These are phyloP conservation scores for Saccharata proteae DNA, from an alignment of 2,329 filamentous ascomycete genomes.

Conservation along the genomic window DNA sequence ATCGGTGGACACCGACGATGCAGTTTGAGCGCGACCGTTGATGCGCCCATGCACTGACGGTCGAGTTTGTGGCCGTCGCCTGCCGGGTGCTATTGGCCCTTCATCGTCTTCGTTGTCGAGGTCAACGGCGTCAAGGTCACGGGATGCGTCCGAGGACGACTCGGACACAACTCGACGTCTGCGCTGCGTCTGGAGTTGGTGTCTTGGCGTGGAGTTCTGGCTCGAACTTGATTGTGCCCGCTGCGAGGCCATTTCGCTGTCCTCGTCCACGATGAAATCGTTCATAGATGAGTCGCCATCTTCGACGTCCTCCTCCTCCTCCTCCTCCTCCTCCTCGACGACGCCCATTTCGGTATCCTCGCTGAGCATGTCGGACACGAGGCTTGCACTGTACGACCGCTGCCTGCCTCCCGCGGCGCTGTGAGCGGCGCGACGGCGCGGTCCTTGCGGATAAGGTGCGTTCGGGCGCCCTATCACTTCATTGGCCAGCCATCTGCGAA, in stretches of 20 bases:
- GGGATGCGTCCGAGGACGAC: conserved; percentile 24
- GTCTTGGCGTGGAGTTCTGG: conserved; percentile 19
- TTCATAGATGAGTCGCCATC: conserved; percentile 30
- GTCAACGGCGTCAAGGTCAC: conserved; percentile 22
- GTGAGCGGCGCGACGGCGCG: conserved; percentile 23
- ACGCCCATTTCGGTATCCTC: conserved; percentile 28
- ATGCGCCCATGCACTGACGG: conserved; percentile 20
- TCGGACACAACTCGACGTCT: conserved; percentile 28
- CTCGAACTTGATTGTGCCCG: conserved; percentile 19
- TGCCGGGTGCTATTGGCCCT: conserved; percentile 20
- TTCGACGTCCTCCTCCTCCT: conserved; percentile 26
- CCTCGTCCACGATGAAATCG: conserved; percentile 27
- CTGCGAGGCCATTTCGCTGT: conserved; percentile 14
- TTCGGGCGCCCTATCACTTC: conserved; percentile 20
- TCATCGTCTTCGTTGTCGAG: conserved; percentile 27
- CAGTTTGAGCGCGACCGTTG: conserved; percentile 18
- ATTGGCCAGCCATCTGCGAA: conserved; percentile 14
- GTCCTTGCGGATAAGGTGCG: conserved; percentile 14
- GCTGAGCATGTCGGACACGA: conserved; percentile 26
- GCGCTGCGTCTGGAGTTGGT: conserved; percentile 13
- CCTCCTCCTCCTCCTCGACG: conserved; percentile 31
- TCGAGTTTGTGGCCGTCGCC: conserved; percentile 14
- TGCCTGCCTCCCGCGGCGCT: conserved; percentile 28
- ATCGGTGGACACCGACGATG: conserved; percentile 24
- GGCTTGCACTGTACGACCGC: conserved; percentile 28